A percentile compares a stretch with the other conserved stretches of the same genome.
phyloP scores from a whole-genome alignment of 768 basidiomycete species.

The Dioszegia crocea region DNA sequence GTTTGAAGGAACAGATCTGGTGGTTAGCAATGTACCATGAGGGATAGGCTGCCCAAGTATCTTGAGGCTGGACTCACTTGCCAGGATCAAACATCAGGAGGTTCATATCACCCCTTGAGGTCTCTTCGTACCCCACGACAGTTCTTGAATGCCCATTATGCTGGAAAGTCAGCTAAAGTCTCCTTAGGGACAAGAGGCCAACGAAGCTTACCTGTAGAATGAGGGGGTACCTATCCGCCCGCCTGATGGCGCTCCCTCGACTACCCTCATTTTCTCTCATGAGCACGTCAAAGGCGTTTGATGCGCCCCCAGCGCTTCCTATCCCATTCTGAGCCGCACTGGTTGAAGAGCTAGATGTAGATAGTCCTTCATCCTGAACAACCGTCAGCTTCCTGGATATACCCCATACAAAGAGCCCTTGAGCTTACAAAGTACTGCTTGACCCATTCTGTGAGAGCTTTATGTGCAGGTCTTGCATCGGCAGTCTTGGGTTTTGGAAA shows the following conservation, averaged over 20 bases:
- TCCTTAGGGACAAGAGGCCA: too few species aligned
- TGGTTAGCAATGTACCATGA: neutral
- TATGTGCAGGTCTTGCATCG: slow-evolving; percentile 44
- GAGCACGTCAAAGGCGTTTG: slow-evolving; percentile 55
- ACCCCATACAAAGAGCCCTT: slow-evolving; percentile 13
- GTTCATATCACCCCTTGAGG: slow-evolving; percentile 58
- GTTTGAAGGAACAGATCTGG: slow-evolving; percentile 14
- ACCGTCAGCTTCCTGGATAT: neutral
- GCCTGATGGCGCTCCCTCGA: slow-evolving; percentile 53
- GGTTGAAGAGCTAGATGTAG: too few species aligned
- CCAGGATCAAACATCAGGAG: slow-evolving; percentile 77
- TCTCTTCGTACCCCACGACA: slow-evolving; percentile 76
- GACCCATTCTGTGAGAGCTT: slow-evolving; percentile 66
- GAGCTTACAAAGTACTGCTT: slow-evolving; percentile 62
- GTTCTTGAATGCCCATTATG: slow-evolving; percentile 80
- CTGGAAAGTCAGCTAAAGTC: slow-evolving; percentile 51
- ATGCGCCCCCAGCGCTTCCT: too few species aligned
- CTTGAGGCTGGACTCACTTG: slow-evolving; percentile 27
- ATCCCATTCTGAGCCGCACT: too few species aligned
- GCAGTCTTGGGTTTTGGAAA: slow-evolving; percentile 38
- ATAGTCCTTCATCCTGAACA: neutral
- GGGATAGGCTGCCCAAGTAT: neutral
- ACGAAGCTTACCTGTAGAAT: slow-evolving; percentile 58
- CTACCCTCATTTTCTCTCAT: slow-evolving; percentile 45
- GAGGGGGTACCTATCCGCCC: slow-evolving; percentile 69